Percentiles rank a stretch among this genome's conserved stretches.
These are phyloP conservation scores for Ilyonectria sp. DNA, from an alignment of 2,329 filamentous ascomycete species.

Conservation along the genomic window DNA sequence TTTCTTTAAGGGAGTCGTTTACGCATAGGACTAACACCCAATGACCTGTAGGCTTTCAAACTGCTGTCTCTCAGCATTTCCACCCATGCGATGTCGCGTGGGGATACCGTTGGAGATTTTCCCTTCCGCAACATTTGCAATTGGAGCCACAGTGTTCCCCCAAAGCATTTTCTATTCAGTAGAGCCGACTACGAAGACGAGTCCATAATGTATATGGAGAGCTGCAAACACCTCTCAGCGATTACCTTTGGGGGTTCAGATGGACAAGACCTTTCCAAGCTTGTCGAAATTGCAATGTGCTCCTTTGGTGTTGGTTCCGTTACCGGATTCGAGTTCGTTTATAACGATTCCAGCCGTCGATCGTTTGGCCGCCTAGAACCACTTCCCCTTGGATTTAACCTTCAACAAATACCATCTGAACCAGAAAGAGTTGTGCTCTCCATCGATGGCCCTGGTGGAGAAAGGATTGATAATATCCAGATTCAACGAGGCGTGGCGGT, in stretches of 20 bases:
- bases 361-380: background rate
- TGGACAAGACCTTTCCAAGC: slow-evolving; percentile 2
- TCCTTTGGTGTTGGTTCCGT: background rate
- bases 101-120: background rate
- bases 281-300: background rate
- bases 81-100: background rate
- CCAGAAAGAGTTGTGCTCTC: background rate
- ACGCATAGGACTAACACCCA: background rate
- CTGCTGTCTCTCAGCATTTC: slow-evolving; percentile 12
- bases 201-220: background rate
- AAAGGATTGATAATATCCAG: slow-evolving; percentile 8
- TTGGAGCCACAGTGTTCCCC: slow-evolving; percentile 6
- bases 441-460: slow-evolving; percentile 15
- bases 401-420: background rate
- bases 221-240: background rate
- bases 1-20: background rate
- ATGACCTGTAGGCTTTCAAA: slow-evolving; percentile 16
- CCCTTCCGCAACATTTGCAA: slow-evolving; percentile 7
- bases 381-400: background rate
- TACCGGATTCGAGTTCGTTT: slow-evolving; percentile 4
- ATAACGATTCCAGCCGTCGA: background rate
- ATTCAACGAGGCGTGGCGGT: background rate
- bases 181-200: background rate
- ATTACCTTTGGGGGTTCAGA: background rate
- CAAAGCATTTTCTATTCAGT: background rate